Conservation (phyloP, 1,284 basidiomycete genomes). For the Malassezia restricta region DNA sequence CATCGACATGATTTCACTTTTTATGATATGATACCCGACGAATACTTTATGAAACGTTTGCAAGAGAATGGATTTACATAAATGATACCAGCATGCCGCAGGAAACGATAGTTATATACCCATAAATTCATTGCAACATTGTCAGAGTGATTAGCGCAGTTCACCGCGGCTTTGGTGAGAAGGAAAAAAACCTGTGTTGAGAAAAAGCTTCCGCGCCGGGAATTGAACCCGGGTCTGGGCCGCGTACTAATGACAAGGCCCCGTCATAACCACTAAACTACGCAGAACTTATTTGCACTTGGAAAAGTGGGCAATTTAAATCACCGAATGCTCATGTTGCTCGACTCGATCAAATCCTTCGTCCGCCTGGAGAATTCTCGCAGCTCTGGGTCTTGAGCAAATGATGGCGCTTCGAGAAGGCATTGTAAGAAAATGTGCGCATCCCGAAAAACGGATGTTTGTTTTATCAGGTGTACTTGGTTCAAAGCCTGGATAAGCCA, state of each 20-base stretch:
- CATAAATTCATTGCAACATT: neutral
- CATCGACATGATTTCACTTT: neutral
- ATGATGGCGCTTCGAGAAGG: neutral
- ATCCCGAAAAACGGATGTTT: neutral
- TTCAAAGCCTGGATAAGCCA: neutral
- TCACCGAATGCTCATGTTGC: neutral
- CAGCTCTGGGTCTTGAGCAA: too few species aligned
- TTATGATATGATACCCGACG: conserved; percentile 52
- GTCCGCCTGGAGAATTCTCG: too few species aligned
- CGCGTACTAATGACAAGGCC: conserved; percentile 15
- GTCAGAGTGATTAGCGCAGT: neutral
- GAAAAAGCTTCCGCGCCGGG: conserved; percentile 19
- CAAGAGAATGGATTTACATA: conserved; percentile 76
- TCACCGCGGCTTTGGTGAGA: neutral
- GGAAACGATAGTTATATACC: neutral
- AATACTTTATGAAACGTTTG: conserved; percentile 69
- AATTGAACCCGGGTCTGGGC: conserved; percentile 21
- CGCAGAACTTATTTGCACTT: conserved; percentile 12
- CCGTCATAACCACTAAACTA: conserved; percentile 22
- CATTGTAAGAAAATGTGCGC: neutral
- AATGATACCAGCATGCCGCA: neutral
- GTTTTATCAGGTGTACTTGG: neutral
- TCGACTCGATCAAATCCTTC: too few species aligned
- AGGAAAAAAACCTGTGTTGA: neutral
- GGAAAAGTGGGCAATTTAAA: neutral